Conservation (phyloP, 768 basidiomycete species). For the Tulasnella sp. region DNA sequence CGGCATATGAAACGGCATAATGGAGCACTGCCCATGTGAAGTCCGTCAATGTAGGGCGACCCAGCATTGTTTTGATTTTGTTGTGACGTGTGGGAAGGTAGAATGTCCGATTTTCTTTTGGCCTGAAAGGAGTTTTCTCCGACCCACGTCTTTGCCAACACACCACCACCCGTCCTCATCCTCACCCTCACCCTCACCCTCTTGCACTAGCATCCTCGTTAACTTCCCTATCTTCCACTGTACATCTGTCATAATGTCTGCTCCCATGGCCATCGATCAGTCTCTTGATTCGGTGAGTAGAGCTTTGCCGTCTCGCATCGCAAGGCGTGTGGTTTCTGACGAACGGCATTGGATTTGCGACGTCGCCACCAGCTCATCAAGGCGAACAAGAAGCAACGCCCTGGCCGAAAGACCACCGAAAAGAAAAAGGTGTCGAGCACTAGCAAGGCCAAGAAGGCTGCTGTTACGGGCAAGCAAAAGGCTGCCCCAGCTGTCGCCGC, state of each 20-base stretch:
- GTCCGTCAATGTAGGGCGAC: no score
- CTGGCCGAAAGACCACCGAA: background rate
- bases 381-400: background rate
- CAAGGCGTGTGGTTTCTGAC: background rate
- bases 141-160: background rate
- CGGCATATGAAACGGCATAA: no score
- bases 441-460: slow-evolving; percentile 27
- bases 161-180: background rate
- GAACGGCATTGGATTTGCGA: background rate
- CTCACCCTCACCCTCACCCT: background rate
- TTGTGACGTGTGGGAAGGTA: background rate
- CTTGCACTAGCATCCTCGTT: no score
- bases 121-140: background rate
- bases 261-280: slow-evolving; percentile 9
- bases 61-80: background rate
- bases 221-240: background rate
- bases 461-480: slow-evolving; percentile 16
- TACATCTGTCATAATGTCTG: background rate
- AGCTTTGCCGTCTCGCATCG: background rate
- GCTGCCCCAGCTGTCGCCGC: slow-evolving; percentile 30
- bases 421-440: slow-evolving; percentile 22
- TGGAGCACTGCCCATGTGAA: background rate
- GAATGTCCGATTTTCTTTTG: background rate
- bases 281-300: slow-evolving; percentile 4
- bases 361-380: slow-evolving; percentile 2